Evolutionary conservation across 129 eudicot species (phyloP).

Genomic region (Centrapalus pauciflorus): DNA sequence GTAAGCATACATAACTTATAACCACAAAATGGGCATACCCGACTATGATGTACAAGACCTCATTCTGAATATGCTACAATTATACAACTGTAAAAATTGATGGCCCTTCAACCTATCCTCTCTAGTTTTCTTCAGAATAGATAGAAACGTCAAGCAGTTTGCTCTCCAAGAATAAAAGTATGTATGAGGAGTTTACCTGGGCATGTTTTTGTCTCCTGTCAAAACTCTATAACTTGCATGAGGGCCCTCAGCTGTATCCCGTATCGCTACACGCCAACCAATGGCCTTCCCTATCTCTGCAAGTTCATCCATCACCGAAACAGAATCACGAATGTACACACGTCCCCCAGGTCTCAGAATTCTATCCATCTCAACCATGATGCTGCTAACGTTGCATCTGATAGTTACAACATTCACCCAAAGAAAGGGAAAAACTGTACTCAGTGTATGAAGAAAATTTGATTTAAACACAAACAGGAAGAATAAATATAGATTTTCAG

Average conservation of each 20-base stretch:
- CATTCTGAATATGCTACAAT: conserved; percentile 18
- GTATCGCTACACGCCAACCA: conserved; percentile 72
- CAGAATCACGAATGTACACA: conserved; percentile 77
- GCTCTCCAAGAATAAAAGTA: conserved; percentile 17
- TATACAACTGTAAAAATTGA: not conserved
- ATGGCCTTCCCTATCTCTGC: conserved; percentile 69
- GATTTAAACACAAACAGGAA: not conserved
- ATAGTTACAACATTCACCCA: not conserved
- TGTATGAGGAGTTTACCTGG: not conserved
- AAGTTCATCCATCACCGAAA: conserved; percentile 74
- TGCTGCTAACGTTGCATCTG: conserved; percentile 79
- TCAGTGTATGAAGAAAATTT: no score
- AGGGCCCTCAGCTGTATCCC: conserved; percentile 92
- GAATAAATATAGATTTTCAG: not conserved
- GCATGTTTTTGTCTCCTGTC: conserved; percentile 55
- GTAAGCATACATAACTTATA: conserved; percentile 11
- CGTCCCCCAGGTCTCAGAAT: conserved; percentile 94
- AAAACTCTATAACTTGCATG: conserved; percentile 82
- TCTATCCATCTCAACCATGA: conserved; percentile 97
- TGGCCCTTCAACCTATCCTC: conserved; percentile 8
- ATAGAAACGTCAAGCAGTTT: conserved; percentile 12
- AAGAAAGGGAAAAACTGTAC: not conserved
- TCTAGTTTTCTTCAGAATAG: conserved; percentile 13
- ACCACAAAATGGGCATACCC: conserved; percentile 8
- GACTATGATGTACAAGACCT: conserved; percentile 21